These are phyloP conservation scores for Fusarium clavum DNA, from an alignment of 2,329 filamentous ascomycete species.

Conservation along the genomic window DNA sequence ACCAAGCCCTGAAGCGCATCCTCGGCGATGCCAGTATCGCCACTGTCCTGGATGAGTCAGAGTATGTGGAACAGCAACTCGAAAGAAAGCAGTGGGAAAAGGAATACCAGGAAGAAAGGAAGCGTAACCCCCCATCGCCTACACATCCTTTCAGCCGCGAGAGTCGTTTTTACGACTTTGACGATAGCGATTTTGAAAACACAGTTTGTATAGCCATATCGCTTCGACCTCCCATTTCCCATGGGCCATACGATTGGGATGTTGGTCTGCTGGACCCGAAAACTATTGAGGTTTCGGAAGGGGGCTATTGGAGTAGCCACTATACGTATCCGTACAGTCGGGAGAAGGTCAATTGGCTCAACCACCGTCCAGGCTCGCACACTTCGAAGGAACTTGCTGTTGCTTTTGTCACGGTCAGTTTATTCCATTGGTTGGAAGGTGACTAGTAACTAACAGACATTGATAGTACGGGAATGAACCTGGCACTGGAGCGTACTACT, in stretches of 20 bases:
- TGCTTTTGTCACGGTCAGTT: slow-evolving; percentile 1
- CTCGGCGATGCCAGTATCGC: slow-evolving; percentile 1
- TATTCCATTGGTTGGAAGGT: not conserved
- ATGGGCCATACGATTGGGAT: not conserved
- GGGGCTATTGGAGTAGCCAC: not conserved
- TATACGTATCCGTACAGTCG: not conserved
- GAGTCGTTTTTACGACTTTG: not conserved
- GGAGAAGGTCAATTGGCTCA: slow-evolving; percentile 21
- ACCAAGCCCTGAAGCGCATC: slow-evolving; percentile 40
- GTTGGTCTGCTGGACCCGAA: not conserved
- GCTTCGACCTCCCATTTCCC: not conserved
- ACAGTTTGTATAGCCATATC: not conserved
- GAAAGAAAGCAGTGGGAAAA: not conserved
- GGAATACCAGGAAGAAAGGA: not conserved
- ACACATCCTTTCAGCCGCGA: no score
- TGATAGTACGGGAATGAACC: slow-evolving; percentile 15
- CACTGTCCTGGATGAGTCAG: slow-evolving; percentile 5
- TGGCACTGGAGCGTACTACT: not conserved
- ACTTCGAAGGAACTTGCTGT: slow-evolving; percentile 14
- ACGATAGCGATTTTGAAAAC: not conserved
- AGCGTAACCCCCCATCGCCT: no score
- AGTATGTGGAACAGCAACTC: not conserved
- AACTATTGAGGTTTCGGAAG: not conserved
- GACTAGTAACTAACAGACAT: no score
- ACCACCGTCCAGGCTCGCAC: not conserved